Evolutionary conservation across 2,329 filamentous ascomycete genomes (phyloP), one percentile per base, ranked within the genome.

Genomic region (Setomelanomma holmii): DNA sequence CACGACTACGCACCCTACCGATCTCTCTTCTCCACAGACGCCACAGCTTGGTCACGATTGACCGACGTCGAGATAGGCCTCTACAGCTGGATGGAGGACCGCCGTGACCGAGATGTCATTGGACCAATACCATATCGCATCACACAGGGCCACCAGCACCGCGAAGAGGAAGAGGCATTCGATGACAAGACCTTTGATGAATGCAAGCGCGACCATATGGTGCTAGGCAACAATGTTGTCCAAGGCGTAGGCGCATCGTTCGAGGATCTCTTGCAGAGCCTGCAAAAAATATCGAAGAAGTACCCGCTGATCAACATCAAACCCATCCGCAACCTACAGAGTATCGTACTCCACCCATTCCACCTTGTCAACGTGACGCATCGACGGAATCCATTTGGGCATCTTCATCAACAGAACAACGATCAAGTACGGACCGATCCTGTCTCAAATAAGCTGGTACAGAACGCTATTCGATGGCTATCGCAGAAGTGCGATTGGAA

Each of bases 1-100:
- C 66, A 72, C 52, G 70, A 74, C 52, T 72, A 72, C 47, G 69
- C 69, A 2, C 69, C 71, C 6, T 73, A 71, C 39, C 60, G 70
- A 14, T 68, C 68, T 16, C 63, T 74, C 23, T 70, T 74, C 53
- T 69, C 67, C 1, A 72, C 68, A 21, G 64, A 72, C 41, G 65
- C 63, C 11, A 63, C 64, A n/a, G 48, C 58, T 11, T 72, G 71
- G 69, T 46, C 59, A 20, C 67, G 64, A 24, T 61, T 74, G 38
- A 63, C 63, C 14, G 58, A 68, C 16, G 58, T 74, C 19, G 66
- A 72, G 38, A 71, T 74, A 36, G 68, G 62, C 12, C 49, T 74
- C 5, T 72, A 67, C 38, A 54, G 55, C 5, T 74, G 71, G 71
- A 71, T 73, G 63, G 69, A 71, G 22, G 68, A 73, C 38, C 69